phyloP scores from a whole-genome alignment of 495 filamentous ascomycete species.

The Aspergillus haitiensis region DNA sequence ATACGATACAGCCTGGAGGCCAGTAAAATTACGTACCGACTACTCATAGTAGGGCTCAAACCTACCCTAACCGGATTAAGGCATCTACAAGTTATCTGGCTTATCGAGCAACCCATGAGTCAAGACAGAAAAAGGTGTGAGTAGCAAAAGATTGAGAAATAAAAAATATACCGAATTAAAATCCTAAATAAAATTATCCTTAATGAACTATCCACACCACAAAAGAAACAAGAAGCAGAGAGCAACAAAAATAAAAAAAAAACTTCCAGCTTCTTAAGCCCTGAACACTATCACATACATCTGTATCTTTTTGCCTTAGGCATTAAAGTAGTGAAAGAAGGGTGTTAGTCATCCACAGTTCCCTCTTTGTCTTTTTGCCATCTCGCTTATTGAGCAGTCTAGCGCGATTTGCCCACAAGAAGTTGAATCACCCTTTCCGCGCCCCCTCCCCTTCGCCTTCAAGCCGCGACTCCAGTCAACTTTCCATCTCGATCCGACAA shows the following conservation, averaged over 20 bases:
- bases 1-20: neutral
- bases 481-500: conserved; percentile 28
- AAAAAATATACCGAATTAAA: no score
- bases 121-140: neutral
- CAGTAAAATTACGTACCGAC: no score
- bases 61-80: conserved; percentile 21
- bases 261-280: no score
- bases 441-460: conserved; percentile 9
- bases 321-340: neutral
- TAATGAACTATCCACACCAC: no score
- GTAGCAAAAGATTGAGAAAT: no score
- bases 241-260: no score
- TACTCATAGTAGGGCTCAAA: conserved; percentile 21
- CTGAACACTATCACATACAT: neutral
- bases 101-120: neutral
- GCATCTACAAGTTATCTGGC: neutral
- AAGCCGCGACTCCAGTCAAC: conserved; percentile 21
- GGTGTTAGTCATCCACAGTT: neutral
- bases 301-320: conserved; percentile 11
- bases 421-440: conserved; percentile 16
- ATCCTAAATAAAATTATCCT: no score
- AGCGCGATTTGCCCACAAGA: conserved; percentile 26
- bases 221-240: no score
- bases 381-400: conserved; percentile 25
- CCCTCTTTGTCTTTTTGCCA: conserved; percentile 9